Percentiles rank a stretch among this genome's conserved stretches.
Conservation (phyloP, 805 yeast species). For the Saturnispora ahearnii region DNA sequence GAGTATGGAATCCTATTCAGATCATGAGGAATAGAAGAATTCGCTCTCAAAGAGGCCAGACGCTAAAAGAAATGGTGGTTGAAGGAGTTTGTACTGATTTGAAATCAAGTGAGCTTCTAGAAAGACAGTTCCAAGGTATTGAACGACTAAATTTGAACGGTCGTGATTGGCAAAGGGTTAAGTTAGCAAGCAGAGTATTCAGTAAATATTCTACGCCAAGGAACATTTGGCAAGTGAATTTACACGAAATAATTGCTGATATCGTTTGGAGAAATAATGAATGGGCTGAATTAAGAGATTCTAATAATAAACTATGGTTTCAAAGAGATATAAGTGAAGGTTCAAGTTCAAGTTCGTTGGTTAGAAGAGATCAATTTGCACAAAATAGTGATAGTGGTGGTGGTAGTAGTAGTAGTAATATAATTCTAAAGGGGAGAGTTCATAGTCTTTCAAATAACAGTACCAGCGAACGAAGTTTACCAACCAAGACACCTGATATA, state of each 20-base stretch:
- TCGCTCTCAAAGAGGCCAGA: conserved; percentile 42
- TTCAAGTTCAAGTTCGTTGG: not conserved
- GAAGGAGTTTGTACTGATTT: not conserved
- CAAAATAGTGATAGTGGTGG: not conserved
- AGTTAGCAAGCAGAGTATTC: conserved; percentile 59
- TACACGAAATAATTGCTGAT: conserved; percentile 51
- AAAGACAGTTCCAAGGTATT: not conserved
- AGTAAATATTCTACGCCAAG: conserved; percentile 36
- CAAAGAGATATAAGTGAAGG: not conserved
- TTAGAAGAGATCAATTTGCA: not conserved
- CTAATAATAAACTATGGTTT: conserved; percentile 45
- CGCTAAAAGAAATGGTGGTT: conserved; percentile 29
- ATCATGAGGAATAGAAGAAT: conserved; percentile 64
- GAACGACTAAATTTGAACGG: not conserved
- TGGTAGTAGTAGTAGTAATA: not conserved
- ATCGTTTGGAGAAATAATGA: conserved; percentile 44
- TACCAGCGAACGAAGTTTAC: no score
- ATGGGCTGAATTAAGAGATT: conserved; percentile 41
- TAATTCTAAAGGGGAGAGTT: not conserved
- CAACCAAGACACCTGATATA: no score
- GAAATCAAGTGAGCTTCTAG: not conserved
- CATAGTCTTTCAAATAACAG: not conserved
- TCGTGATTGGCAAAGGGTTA: conserved; percentile 26
- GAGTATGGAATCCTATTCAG: conserved; percentile 74
- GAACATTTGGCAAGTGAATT: conserved; percentile 56